Evolutionary conservation across 2,329 filamentous ascomycete genomes (phyloP), one percentile per base, ranked within the genome.

Genomic region (Fonsecaea multimorphosa): DNA sequence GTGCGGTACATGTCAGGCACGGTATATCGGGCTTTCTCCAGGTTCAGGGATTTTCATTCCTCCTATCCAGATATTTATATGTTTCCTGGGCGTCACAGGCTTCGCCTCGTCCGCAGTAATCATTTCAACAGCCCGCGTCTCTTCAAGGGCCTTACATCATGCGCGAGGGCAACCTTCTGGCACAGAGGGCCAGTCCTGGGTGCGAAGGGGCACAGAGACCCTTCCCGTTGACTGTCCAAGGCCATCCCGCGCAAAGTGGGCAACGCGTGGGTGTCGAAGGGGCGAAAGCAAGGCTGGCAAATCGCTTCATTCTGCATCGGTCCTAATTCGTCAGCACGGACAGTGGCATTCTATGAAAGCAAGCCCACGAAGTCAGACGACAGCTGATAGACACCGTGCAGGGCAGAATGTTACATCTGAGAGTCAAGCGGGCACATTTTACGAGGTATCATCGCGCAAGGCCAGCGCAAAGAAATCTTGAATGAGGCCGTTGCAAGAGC

Each of bases 31-130:
- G 27, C 22, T 11, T 14, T 38, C 29, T 54, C 14, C 3, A 61
- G 1, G 12, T 14, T 19, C 14, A 29, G 27, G 9, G 11, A 53
- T 19, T 2, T 3, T 11, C 14, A 8, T 8, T 22, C 22, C n/a
- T 44, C 29, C 12, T 9, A 52, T 6, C 24, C 19, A 36, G 51
- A 19, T 61, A 61, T 46, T 61, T 61, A 61, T 61, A 55, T 32
- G 9, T 22, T n/a, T 32, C 16, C 16, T 19, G 38, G 27, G 38
- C 9, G 11, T 38, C 9, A n/a, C 38, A 51, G 56, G 57, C 38
- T 51, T 44, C 12, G 57, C 19, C 57, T 22, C n/a, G 5, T 2
- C 5, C 29, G 7, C 38, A n/a, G 27, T 24, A 14, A 6, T 36
- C 31, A n/a, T 52, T 29, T 9, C 29, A 53, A 44, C 44, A 27